Percentiles rank a stretch among this genome's conserved stretches.
phyloP scores from a whole-genome alignment of 192 early-diverging fungal genomes.

The Podila minutissima region DNA sequence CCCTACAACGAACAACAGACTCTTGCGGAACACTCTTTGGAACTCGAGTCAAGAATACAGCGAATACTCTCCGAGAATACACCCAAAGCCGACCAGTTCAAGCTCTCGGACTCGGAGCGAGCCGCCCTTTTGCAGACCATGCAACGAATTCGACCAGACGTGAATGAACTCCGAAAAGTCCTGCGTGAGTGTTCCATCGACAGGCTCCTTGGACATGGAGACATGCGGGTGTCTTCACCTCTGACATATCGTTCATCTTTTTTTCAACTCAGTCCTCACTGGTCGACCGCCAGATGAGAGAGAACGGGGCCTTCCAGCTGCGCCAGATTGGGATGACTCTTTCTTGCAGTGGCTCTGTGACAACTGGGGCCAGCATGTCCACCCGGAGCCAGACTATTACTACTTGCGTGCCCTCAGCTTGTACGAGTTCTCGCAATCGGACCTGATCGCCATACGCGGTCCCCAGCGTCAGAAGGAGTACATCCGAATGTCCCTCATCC shows the following conservation, averaged over 20 bases:
- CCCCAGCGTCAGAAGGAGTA: slow-evolving; percentile 7
- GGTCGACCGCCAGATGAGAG: slow-evolving; percentile 32
- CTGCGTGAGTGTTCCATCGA: neutral
- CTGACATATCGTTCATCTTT: too few relatives aligned
- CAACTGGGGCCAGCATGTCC: slow-evolving; percentile 23
- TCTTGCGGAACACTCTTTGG: neutral
- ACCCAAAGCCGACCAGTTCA: neutral
- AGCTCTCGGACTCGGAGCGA: neutral
- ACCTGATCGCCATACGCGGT: slow-evolving; percentile 11
- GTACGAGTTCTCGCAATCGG: slow-evolving; percentile 11
- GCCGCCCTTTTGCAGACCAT: neutral
- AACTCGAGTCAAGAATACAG: neutral
- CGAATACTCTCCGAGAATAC: neutral
- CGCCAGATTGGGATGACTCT: slow-evolving; percentile 28
- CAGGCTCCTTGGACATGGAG: neutral
- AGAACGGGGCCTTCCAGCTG: slow-evolving; percentile 3
- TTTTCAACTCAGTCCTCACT: neutral
- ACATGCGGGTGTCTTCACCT: too few relatives aligned
- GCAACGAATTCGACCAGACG: neutral
- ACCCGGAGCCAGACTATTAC: slow-evolving; percentile 21
- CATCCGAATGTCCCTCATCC: slow-evolving; percentile 16
- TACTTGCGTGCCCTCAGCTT: slow-evolving; percentile 16
- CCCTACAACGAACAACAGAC: neutral
- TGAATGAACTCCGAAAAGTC: neutral
- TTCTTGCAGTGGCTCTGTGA: slow-evolving; percentile 5